Base-by-base conservation (phyloP, 352 stramenopile species). In the Blastocystis sp. region DNA sequence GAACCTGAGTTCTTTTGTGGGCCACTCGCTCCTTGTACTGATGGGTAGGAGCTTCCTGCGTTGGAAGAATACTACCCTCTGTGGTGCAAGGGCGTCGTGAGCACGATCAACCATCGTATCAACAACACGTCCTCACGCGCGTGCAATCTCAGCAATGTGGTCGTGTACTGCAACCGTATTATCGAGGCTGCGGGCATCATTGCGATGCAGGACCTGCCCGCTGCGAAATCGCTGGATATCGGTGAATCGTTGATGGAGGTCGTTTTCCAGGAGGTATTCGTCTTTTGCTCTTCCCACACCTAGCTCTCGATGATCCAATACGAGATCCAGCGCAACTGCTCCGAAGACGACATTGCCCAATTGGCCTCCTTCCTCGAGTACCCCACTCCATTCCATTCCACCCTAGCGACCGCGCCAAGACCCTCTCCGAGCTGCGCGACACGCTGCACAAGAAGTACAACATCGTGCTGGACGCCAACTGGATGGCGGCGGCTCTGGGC, bases 221-320 rank as follows among this genome's bases (percentile, higher is more conserved):
- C 17, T 19, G 48, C 52, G 10, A 14, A 40, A 10, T 57, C 38
- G 28, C 74, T 68, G n/a, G 74, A 84, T 68, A 38, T 84, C 4
- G 74, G 74, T 10, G 52, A 69, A 6, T 9, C 54, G 24, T 59
- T 84, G 28, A 54, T 84, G 3, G 74, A 84, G 42, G 48, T 84
- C 3, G 34, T 84, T 9, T 4, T 54, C 21, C 38, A 59, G 42
- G 66, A 76, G 54, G 66, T 76, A 14, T 17, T 60, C 21, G 14
- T 76, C 14, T 10, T 76, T 14, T 2, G 7, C 4, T 4, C 3
- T 28, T 1, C 1, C 11, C n/a, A 76, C 42, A 19, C 17, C 24
- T 24, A 57, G 74, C 68, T 84, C 24, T 84, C 74, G 7, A 62
- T 84, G 54, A 69, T 84, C 61, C 34, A 69, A 68, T 66, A 84